Evolutionary conservation across 2,329 filamentous ascomycete species (phyloP).

Genomic region (Monascus ruber): DNA sequence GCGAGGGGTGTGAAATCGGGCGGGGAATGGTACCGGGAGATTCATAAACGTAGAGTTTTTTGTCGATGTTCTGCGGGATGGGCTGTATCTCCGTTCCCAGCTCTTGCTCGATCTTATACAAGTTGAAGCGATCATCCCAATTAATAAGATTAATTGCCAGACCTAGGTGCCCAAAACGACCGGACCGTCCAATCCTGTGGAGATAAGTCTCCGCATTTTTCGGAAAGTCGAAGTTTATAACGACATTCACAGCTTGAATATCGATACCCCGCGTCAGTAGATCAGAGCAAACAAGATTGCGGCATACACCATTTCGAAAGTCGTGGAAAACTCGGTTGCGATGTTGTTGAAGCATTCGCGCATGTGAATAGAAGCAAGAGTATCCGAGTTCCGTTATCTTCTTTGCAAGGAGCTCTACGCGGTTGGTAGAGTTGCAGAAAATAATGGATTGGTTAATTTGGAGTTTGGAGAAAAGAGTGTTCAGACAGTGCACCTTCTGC

Average conservation of each 20-base stretch:
- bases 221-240: slow-evolving; percentile 99
- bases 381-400: slow-evolving; percentile 99
- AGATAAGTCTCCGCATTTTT: slow-evolving; percentile 99
- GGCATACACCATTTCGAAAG: slow-evolving; percentile 94
- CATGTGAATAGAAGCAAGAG: slow-evolving; percentile 98
- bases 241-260: slow-evolving; percentile 97
- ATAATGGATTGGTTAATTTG: slow-evolving; percentile 99
- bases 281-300: slow-evolving; percentile 96
- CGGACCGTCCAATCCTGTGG: slow-evolving; percentile 94
- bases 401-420: slow-evolving; percentile 92
- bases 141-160: slow-evolving; percentile 98
- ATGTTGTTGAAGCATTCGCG: slow-evolving; percentile 92
- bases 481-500: slow-evolving; percentile 97
- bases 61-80: slow-evolving; percentile 91
- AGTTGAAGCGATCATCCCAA: slow-evolving; percentile 97
- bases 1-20: slow-evolving; percentile 52
- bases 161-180: slow-evolving; percentile 92
- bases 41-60: slow-evolving; percentile 96
- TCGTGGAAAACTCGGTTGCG: slow-evolving; percentile 99
- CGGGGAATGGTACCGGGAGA: slow-evolving; percentile 89
- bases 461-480: slow-evolving; percentile 96
- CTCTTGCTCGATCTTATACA: slow-evolving; percentile 97
- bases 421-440: slow-evolving; percentile 98
- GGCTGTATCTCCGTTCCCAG: slow-evolving; percentile 93
- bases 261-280: slow-evolving; percentile 96